Percentiles rank a stretch among this genome's conserved stretches.
phyloP scores from a whole-genome alignment of 2,329 filamentous ascomycete genomes.

The Pyrenochaeta sp. region DNA sequence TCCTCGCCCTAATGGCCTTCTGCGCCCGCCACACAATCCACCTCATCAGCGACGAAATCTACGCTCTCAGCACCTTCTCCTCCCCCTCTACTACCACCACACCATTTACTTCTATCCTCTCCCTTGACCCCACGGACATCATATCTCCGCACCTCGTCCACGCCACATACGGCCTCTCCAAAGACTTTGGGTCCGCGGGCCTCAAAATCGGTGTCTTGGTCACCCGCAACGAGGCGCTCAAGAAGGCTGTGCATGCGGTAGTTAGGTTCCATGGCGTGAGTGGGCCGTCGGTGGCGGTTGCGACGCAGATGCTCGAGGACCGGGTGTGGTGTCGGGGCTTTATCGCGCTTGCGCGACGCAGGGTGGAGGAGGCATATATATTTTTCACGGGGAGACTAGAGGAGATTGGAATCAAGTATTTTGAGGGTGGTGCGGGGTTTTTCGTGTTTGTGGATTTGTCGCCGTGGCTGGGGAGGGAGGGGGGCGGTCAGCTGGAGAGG shows the following conservation, averaged over 20 bases:
- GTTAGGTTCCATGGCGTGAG: slow-evolving; percentile 43
- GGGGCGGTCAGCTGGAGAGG: slow-evolving; percentile 22
- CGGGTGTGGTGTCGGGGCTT: slow-evolving; percentile 51
- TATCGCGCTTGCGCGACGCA: slow-evolving; percentile 52
- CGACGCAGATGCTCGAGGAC: slow-evolving; percentile 27
- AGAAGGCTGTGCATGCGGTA: slow-evolving; percentile 32
- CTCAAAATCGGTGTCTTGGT: slow-evolving; percentile 28
- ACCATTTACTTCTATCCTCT: slow-evolving; percentile 31
- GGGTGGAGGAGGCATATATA: slow-evolving; percentile 51
- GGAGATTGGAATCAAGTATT: slow-evolving; percentile 55
- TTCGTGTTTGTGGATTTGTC: slow-evolving; percentile 63
- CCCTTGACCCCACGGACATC: slow-evolving; percentile 37
- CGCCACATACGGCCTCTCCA: slow-evolving; percentile 56
- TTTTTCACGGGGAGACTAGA: slow-evolving; percentile 50
- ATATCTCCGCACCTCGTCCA: slow-evolving; percentile 62
- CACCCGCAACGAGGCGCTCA: slow-evolving; percentile 21
- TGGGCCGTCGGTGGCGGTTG: slow-evolving; percentile 23
- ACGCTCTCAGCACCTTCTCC: slow-evolving; percentile 60
- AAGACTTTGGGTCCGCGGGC: slow-evolving; percentile 64
- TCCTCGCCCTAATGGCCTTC: slow-evolving; percentile 56
- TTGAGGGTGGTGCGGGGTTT: slow-evolving; percentile 60
- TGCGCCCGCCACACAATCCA: slow-evolving; percentile 61
- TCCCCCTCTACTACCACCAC: slow-evolving; percentile 17
- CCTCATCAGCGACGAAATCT: slow-evolving; percentile 66
- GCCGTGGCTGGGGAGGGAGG: slow-evolving; percentile 20